phyloP scores from a whole-genome alignment of 495 filamentous ascomycete genomes.

The Aspergillus ostianus region DNA sequence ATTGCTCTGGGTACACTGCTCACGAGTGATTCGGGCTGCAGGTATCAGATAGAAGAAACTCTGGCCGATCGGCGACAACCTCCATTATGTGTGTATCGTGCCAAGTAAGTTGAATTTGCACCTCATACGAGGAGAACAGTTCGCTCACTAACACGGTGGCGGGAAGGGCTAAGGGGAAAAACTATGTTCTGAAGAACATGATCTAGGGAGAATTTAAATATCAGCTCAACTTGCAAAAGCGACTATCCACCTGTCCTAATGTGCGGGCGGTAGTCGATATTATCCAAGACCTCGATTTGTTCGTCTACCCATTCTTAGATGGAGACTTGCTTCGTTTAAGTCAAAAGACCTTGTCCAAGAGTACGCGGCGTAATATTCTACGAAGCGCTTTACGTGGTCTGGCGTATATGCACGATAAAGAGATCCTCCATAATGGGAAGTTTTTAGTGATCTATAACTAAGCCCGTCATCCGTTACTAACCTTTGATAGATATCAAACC shows the following conservation, averaged over 20 bases:
- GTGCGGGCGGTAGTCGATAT: constrained; percentile 31
- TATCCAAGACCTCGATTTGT: constrained; percentile 39
- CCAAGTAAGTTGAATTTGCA: constrained; percentile 14
- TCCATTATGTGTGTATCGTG: constrained; percentile 27
- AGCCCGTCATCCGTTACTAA: constrained; percentile 1
- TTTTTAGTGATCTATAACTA: not conserved
- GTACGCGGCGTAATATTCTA: constrained; percentile 37
- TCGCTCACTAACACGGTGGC: constrained; percentile 1
- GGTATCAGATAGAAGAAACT: constrained; percentile 23
- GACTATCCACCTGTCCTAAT: constrained; percentile 29
- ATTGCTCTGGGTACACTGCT: constrained; percentile 14
- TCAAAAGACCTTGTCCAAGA: constrained; percentile 31
- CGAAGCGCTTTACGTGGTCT: constrained; percentile 42
- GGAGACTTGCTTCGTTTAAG: constrained; percentile 42
- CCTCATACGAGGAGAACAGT: not conserved
- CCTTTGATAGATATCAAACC: constrained; percentile 27
- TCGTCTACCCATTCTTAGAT: constrained; percentile 45
- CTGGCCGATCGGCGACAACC: constrained; percentile 18
- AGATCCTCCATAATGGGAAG: constrained; percentile 45
- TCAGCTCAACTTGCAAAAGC: constrained; percentile 32
- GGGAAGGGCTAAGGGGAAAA: constrained; percentile 33
- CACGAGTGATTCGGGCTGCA: constrained; percentile 19
- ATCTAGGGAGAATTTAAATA: constrained; percentile 39
- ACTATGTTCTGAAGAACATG: constrained; percentile 40
- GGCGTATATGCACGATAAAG: constrained; percentile 40